Conservation (phyloP, 2,329 filamentous ascomycete species). For the Cladosporium sp. region DNA sequence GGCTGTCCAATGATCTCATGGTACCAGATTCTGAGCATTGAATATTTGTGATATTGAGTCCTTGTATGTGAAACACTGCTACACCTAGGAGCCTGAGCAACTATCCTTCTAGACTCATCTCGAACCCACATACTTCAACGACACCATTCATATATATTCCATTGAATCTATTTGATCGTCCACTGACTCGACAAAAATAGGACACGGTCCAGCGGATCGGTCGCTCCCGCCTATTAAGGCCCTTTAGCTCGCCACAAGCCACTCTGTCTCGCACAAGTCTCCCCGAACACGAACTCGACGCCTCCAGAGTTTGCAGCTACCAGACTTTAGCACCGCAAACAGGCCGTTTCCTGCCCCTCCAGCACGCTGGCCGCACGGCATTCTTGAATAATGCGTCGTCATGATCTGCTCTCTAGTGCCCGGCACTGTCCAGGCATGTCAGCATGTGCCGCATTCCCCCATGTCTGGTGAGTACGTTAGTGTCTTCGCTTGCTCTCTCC, state of each 20-base stretch:
- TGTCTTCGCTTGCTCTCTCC: constrained; percentile 12
- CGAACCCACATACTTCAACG: not conserved
- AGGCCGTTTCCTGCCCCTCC: constrained; percentile 12
- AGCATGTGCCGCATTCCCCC: constrained; percentile 8
- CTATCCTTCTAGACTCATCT: not conserved
- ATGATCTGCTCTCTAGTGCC: not conserved
- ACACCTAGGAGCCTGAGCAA: not conserved
- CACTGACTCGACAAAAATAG: not conserved
- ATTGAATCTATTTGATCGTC: not conserved
- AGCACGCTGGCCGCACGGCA: not conserved
- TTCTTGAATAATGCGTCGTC: constrained; percentile 3
- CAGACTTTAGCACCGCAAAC: constrained; percentile 13
- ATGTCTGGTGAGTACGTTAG: constrained; percentile 7
- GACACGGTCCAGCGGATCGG: not conserved
- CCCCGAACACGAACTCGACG: constrained; percentile 3
- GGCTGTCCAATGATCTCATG: not conserved
- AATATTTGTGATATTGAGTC: not conserved
- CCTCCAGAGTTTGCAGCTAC: constrained; percentile 5
- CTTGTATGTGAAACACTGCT: not conserved
- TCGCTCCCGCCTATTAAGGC: not conserved
- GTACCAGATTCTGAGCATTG: not conserved
- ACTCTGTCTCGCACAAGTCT: not conserved
- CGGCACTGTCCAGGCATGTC: too few relatives aligned
- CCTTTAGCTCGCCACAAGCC: not conserved
- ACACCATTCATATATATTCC: not conserved